Evolutionary conservation across 2,329 filamentous ascomycete genomes (phyloP).

Genomic region (Apiospora koreana): DNA sequence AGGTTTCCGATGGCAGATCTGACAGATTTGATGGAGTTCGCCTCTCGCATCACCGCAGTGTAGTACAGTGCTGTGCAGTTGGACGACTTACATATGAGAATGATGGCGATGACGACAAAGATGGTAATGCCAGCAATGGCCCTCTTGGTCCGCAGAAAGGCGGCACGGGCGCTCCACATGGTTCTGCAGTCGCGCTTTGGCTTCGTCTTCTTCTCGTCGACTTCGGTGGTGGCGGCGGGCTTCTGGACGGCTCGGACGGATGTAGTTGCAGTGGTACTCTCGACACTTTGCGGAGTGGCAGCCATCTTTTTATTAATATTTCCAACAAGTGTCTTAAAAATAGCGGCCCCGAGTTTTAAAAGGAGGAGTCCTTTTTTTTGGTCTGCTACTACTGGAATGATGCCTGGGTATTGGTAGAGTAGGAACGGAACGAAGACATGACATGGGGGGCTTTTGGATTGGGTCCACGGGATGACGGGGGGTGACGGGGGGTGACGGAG

Average conservation of each 20-base stretch:
- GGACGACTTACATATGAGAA: slow-evolving; percentile 14
- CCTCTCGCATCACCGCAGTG: too few species aligned
- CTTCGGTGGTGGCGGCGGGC: background rate
- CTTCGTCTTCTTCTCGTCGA: background rate
- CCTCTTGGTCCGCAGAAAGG: slow-evolving; percentile 15
- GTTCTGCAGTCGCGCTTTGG: slow-evolving; percentile 4
- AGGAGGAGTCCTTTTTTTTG: background rate
- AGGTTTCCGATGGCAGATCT: background rate
- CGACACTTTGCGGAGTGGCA: background rate
- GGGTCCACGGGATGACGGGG: background rate
- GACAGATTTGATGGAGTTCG: background rate
- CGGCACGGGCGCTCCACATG: slow-evolving; percentile 14
- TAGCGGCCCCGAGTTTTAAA: background rate
- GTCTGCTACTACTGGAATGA: background rate
- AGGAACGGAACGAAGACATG: background rate
- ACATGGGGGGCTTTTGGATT: background rate
- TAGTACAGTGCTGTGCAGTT: too few species aligned
- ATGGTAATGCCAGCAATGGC: slow-evolving; percentile 12
- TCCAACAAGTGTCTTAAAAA: background rate
- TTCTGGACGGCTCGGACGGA: background rate
- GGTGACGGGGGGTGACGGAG: background rate
- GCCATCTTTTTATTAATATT: slow-evolving; percentile 2
- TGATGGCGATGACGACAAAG: slow-evolving; percentile 10
- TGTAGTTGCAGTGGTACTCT: background rate
- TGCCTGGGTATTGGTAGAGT: background rate